phyloP scores from a whole-genome alignment of 352 stramenopile genomes.

The Hyaloperonospora arabidopsidis region DNA sequence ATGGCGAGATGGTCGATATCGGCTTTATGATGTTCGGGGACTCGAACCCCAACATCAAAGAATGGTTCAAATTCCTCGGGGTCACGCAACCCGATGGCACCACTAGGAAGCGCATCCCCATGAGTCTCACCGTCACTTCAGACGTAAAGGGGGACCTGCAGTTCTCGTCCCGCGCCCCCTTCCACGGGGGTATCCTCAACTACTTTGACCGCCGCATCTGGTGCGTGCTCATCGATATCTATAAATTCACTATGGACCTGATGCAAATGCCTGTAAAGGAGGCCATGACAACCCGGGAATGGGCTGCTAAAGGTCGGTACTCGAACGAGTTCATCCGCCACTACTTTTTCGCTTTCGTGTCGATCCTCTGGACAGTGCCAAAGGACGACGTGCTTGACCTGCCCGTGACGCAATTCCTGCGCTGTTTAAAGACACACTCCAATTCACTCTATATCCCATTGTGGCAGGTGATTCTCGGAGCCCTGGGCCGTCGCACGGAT shows the following conservation, averaged over 20 bases:
- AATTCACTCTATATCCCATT: slow-evolving; percentile 84
- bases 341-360: slow-evolving; percentile 83
- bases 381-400: slow-evolving; percentile 80
- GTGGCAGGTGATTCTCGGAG: slow-evolving; percentile 76
- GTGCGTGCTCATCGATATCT: slow-evolving; percentile 82
- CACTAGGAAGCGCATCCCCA: slow-evolving; percentile 81
- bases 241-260: slow-evolving; percentile 82
- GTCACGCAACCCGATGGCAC: slow-evolving; percentile 80
- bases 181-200: slow-evolving; percentile 49
- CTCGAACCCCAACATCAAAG: slow-evolving; percentile 88
- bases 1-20: slow-evolving; percentile 76
- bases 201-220: slow-evolving; percentile 74
- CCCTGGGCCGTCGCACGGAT: slow-evolving; percentile 62
- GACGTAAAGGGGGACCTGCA: slow-evolving; percentile 73
- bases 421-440: slow-evolving; percentile 80
- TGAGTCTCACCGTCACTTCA: slow-evolving; percentile 82
- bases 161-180: slow-evolving; percentile 78
- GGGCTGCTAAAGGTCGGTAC: slow-evolving; percentile 59
- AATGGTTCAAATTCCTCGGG: slow-evolving; percentile 82
- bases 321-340: slow-evolving; percentile 81
- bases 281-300: slow-evolving; percentile 68
- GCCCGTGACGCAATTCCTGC: slow-evolving; percentile 77
- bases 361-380: slow-evolving; percentile 81
- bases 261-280: slow-evolving; percentile 78
- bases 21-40: slow-evolving; percentile 89